These are phyloP conservation scores for Teratosphaeria nubilosa DNA, from an alignment of 2,329 filamentous ascomycete genomes.

Conservation along the genomic window DNA sequence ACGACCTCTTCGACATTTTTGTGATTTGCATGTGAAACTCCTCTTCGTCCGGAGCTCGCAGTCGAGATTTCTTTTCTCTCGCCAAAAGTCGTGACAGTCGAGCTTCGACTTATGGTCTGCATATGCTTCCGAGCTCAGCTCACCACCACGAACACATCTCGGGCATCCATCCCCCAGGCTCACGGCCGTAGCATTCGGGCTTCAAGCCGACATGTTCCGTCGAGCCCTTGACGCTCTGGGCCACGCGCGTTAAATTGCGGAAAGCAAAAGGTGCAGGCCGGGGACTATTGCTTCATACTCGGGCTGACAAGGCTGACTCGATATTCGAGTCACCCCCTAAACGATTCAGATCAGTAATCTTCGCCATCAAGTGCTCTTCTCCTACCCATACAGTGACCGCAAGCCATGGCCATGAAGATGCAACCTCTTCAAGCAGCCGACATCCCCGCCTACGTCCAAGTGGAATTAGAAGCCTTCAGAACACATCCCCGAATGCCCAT, in stretches of 20 bases:
- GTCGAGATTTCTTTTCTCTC: not conserved
- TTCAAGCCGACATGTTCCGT: too few relatives aligned
- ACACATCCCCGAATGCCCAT: slow-evolving; percentile 16
- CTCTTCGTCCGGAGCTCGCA: not conserved
- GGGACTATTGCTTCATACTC: not conserved
- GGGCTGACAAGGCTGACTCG: not conserved
- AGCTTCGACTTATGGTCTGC: not conserved
- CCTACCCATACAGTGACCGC: not conserved
- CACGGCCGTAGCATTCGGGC: too few relatives aligned
- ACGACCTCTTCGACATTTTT: slow-evolving; percentile 21
- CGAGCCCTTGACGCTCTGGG: too few relatives aligned
- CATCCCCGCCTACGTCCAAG: slow-evolving; percentile 11
- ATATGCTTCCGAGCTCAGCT: not conserved
- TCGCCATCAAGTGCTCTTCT: not conserved
- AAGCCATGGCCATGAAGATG: slow-evolving; percentile 11
- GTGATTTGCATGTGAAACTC: not conserved
- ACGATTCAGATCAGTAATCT: not conserved
- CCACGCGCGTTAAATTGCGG: too few relatives aligned
- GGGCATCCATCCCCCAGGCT: too few relatives aligned
- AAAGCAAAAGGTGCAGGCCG: not conserved
- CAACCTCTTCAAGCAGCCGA: slow-evolving; percentile 9
- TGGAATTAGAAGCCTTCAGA: slow-evolving; percentile 19
- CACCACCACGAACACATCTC: not conserved
- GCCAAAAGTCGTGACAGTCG: not conserved
- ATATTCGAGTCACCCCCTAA: not conserved